Percentiles rank a stretch among this genome's conserved stretches.
Evolutionary conservation across 108 stramenopile species (phyloP).

Genomic region (Pseudonitzschia multiseries): DNA sequence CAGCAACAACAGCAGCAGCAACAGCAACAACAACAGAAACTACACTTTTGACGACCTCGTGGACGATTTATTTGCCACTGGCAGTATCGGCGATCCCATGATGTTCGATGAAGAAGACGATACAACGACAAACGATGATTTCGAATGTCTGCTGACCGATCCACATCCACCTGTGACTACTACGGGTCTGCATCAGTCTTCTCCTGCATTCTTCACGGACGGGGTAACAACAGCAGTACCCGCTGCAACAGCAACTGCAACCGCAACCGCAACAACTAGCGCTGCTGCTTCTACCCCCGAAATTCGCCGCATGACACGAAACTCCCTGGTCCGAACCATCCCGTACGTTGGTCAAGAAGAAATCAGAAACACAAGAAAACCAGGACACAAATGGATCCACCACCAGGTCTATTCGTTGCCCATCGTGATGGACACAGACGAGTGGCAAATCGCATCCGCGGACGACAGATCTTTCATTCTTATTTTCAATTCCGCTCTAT

Average conservation of each 20-base stretch:
- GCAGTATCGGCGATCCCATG: too few relatives aligned
- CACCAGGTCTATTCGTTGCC: constrained; percentile 6
- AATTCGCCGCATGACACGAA: neutral
- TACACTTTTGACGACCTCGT: too few relatives aligned
- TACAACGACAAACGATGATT: too few relatives aligned
- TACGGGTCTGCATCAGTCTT: too few relatives aligned
- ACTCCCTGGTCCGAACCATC: neutral
- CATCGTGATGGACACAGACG: neutral
- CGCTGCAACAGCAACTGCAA: neutral
- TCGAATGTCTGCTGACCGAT: too few relatives aligned
- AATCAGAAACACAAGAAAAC: neutral
- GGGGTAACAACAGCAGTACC: too few relatives aligned
- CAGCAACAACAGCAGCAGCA: neutral
- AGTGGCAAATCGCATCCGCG: neutral
- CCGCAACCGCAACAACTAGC: neutral
- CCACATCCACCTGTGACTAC: too few relatives aligned
- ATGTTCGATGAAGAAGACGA: too few relatives aligned
- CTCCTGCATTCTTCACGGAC: too few relatives aligned
- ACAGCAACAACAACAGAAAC: neutral
- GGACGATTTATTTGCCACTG: too few relatives aligned
- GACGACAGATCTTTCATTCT: constrained; percentile 1
- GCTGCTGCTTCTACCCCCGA: neutral
- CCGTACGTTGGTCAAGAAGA: neutral
- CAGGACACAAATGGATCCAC: neutral
- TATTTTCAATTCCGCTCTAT: constrained; percentile 7